phyloP scores from a whole-genome alignment of 331 rosid genomes.

The Malus hybrid region DNA sequence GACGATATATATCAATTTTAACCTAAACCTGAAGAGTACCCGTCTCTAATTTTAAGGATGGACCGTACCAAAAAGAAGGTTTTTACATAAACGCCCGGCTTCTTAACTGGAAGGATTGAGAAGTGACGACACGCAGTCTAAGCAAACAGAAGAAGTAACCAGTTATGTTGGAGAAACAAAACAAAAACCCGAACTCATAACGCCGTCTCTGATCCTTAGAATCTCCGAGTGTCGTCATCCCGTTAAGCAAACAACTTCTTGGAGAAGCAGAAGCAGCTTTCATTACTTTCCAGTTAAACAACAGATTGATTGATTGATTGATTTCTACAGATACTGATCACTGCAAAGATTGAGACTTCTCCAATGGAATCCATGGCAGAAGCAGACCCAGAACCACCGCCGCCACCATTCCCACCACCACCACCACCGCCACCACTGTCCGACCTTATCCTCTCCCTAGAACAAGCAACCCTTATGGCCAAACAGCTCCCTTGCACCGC shows the following conservation, averaged over 20 bases:
- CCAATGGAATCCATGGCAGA: constrained; percentile 44
- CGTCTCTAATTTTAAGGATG: too few species aligned
- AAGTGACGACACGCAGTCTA: too few species aligned
- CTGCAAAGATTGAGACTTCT: background rate
- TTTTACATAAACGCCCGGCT: too few species aligned
- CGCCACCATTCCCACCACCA: too few species aligned
- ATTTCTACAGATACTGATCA: background rate
- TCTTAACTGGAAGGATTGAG: too few species aligned
- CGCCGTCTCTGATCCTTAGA: background rate
- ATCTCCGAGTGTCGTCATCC: background rate
- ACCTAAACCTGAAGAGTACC: fast-evolving
- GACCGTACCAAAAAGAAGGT: too few species aligned
- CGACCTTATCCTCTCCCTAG: constrained; percentile 51
- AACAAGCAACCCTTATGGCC: constrained; percentile 68
- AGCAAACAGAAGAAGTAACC: too few species aligned
- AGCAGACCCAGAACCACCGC: background rate
- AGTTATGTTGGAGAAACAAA: background rate
- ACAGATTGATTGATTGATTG: background rate
- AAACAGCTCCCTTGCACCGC: constrained; percentile 54
- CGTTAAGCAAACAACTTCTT: background rate
- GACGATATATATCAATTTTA: too few species aligned
- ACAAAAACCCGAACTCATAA: background rate
- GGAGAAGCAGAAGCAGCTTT: background rate
- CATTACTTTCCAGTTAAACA: background rate
- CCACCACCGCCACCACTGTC: constrained; percentile 15